Conservation (phyloP, 2,329 filamentous ascomycete species). For the Colletotrichum siamense region DNA sequence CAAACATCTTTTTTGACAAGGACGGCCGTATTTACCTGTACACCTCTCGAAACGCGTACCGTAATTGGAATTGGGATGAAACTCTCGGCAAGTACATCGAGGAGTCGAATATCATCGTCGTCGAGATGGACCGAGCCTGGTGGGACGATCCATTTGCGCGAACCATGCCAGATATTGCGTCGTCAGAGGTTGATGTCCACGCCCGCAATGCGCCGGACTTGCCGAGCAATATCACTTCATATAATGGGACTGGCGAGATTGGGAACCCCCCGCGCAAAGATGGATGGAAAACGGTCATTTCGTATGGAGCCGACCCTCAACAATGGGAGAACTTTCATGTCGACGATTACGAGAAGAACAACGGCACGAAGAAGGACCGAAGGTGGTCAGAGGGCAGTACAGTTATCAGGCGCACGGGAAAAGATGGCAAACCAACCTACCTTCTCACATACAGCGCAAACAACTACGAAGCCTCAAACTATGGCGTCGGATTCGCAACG, state of each 20-base stretch:
- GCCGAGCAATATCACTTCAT: constrained; percentile 34
- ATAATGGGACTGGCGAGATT: constrained; percentile 40
- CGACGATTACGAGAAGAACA: constrained; percentile 35
- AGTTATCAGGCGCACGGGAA: constrained; percentile 27
- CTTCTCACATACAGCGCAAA: constrained; percentile 36
- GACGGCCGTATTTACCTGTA: constrained; percentile 29
- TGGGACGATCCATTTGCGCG: constrained; percentile 38
- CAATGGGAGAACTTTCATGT: constrained; percentile 41
- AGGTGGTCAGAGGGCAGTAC: constrained; percentile 42
- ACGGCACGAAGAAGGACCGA: constrained; percentile 38
- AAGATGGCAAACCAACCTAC: constrained; percentile 31
- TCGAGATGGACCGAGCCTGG: constrained; percentile 38
- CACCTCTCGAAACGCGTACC: constrained; percentile 38
- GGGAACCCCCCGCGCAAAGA: constrained; percentile 38
- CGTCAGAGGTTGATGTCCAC: constrained; percentile 32
- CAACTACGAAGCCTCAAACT: constrained; percentile 41
- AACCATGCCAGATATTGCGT: constrained; percentile 38
- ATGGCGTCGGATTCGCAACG: constrained; percentile 39
- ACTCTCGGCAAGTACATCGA: constrained; percentile 38
- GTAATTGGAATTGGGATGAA: constrained; percentile 42
- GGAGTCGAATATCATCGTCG: constrained; percentile 41
- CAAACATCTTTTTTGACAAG: constrained; percentile 24
- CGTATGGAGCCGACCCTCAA: constrained; percentile 38
- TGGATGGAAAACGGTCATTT: constrained; percentile 41
- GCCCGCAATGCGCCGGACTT: constrained; percentile 28